Evolutionary conservation across 352 stramenopile species (phyloP).

Genomic region (Pythium utonaiense): DNA sequence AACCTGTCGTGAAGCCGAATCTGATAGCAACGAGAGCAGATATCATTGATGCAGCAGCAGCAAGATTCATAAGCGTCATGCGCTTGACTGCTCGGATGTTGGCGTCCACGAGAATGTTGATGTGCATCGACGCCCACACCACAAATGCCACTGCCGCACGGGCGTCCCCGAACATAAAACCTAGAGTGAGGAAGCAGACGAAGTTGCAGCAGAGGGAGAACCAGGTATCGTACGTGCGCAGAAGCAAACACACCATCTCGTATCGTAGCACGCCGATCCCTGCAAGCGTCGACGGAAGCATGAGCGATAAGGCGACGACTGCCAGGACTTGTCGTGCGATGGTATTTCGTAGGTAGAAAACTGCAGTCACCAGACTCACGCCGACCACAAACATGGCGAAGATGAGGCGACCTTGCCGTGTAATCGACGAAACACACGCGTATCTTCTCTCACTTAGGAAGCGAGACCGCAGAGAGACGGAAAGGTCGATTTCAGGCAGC

Average conservation of each 20-base stretch:
- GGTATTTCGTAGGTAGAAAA: background rate
- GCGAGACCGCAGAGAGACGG: background rate
- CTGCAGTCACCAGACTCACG: background rate
- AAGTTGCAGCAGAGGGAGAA: slow-evolving; percentile 4
- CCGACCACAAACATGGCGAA: background rate
- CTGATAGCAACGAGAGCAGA: background rate
- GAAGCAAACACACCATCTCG: slow-evolving; percentile 5
- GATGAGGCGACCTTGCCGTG: background rate
- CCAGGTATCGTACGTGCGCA: slow-evolving; percentile 12
- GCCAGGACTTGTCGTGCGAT: background rate
- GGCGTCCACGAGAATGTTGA: background rate
- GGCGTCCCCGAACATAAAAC: background rate
- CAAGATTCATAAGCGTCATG: background rate
- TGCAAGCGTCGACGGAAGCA: background rate
- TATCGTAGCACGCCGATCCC: slow-evolving; percentile 11
- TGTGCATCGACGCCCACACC: background rate
- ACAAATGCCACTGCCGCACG: background rate
- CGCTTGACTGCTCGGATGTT: background rate
- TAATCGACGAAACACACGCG: background rate
- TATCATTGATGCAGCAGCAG: background rate
- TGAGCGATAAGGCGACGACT: background rate
- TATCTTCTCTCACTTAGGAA: background rate
- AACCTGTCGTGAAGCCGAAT: background rate
- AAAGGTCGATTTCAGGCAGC: background rate
- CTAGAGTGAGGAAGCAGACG: background rate